Percentiles rank a stretch among this genome's conserved stretches.
Conservation (phyloP, 768 basidiomycete genomes). For the Boletus tylopilopsis region DNA sequence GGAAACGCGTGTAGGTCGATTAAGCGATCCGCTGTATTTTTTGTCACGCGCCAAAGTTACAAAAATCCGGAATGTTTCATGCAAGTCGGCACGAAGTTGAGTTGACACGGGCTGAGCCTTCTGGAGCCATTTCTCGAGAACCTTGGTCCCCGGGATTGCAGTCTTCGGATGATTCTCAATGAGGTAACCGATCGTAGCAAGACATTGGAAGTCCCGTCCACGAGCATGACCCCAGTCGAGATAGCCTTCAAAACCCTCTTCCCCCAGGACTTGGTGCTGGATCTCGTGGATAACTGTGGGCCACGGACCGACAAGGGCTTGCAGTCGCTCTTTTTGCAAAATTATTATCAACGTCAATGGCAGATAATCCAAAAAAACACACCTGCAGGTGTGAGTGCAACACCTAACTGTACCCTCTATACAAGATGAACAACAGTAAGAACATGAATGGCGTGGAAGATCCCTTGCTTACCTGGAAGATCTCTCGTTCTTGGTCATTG, state of each 20-base stretch:
- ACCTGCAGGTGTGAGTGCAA: constrained; percentile 49
- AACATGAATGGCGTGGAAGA: not conserved
- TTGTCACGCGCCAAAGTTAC: constrained; percentile 32
- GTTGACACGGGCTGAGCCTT: constrained; percentile 23
- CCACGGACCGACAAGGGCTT: constrained; percentile 46
- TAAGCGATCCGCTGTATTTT: constrained; percentile 30
- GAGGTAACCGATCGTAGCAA: constrained; percentile 35
- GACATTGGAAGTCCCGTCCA: constrained; percentile 45
- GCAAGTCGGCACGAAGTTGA: constrained; percentile 26
- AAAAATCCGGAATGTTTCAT: constrained; percentile 35
- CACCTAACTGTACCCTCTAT: constrained; percentile 51
- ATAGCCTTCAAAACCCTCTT: constrained; percentile 35
- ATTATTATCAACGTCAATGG: not conserved
- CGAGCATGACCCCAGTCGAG: constrained; percentile 42
- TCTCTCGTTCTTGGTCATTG: constrained; percentile 58
- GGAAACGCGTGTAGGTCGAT: constrained; percentile 35
- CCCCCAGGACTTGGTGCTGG: constrained; percentile 33
- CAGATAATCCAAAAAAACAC: constrained; percentile 3
- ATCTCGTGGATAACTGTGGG: constrained; percentile 41
- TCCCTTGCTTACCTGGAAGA: constrained; percentile 47
- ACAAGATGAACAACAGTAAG: not conserved
- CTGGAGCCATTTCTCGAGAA: constrained; percentile 38
- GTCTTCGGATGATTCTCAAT: constrained; percentile 31
- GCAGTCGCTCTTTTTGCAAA: constrained; percentile 40
- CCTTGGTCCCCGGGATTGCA: constrained; percentile 21